These are phyloP conservation scores for Penicillium paradoxum DNA, from an alignment of 495 filamentous ascomycete genomes.

Conservation along the genomic window DNA sequence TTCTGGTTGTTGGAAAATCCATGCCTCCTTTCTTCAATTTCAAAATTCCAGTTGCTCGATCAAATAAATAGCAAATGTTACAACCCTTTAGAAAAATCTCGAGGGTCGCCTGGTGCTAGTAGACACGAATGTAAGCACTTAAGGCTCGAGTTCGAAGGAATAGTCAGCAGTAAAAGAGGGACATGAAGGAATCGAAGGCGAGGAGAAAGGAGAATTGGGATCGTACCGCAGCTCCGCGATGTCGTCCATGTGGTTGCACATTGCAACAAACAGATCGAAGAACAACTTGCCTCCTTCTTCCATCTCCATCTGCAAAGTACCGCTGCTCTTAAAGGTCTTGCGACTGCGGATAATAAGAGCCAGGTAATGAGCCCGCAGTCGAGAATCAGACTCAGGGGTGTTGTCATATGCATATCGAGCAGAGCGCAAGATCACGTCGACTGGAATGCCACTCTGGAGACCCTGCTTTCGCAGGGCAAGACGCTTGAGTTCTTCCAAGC, in stretches of 20 bases:
- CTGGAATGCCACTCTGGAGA: constrained; percentile 77
- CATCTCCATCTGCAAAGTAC: constrained; percentile 98
- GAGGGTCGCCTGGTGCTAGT: constrained; percentile 36
- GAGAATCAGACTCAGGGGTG: constrained; percentile 84
- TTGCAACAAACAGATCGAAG: constrained; percentile 94
- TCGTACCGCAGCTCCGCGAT: constrained; percentile 57
- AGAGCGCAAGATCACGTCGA: constrained; percentile 80
- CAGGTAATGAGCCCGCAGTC: constrained; percentile 89
- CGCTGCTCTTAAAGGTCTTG: constrained; percentile 91
- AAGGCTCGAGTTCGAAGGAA: neutral
- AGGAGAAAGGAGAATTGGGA: constrained; percentile 3
- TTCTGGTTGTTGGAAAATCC: constrained; percentile 33
- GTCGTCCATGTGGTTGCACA: constrained; percentile 96
- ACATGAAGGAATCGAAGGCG: neutral
- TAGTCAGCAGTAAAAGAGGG: constrained; percentile 16
- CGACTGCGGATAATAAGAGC: constrained; percentile 90
- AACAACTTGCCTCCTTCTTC: constrained; percentile 85
- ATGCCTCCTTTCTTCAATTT: constrained; percentile 15
- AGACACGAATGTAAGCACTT: constrained; percentile 16
- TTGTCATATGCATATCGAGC: constrained; percentile 91
- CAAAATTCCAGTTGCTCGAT: constrained; percentile 22
- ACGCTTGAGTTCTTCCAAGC: constrained; percentile 78
- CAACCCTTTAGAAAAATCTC: constrained; percentile 35
- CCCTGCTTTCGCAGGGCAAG: constrained; percentile 90
- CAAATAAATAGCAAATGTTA: constrained; percentile 13